Conservation (phyloP, 2,329 filamentous ascomycete species). For the Tricladium varicosporioides region DNA sequence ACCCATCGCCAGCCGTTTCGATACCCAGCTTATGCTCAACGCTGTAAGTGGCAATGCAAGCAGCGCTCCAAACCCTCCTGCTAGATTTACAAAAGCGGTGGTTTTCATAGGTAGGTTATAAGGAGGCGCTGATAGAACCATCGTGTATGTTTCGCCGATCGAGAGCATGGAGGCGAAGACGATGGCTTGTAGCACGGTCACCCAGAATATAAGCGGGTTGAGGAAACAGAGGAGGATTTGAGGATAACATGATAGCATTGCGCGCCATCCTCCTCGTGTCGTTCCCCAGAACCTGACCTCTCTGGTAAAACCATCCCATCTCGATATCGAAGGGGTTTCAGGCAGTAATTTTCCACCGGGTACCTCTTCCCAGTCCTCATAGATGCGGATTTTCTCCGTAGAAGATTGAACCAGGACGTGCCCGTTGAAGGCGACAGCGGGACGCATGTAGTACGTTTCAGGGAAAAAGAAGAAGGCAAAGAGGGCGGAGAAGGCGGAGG, state of each 20-base stretch:
- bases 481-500: background rate
- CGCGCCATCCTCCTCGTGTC: slow-evolving; percentile 11
- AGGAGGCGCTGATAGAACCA: background rate
- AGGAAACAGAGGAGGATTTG: slow-evolving; percentile 12
- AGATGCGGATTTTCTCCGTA: slow-evolving; percentile 17
- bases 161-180: slow-evolving; percentile 4
- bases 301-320: background rate
- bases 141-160: slow-evolving; percentile 1
- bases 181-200: slow-evolving; percentile 1
- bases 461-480: slow-evolving; percentile 12
- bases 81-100: slow-evolving; percentile 4
- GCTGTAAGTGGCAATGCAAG: slow-evolving; percentile 1
- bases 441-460: slow-evolving; percentile 17
- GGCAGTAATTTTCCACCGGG: slow-evolving; percentile 15
- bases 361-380: slow-evolving; percentile 16
- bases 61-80: background rate
- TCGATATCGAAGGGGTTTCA: background rate
- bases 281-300: slow-evolving; percentile 10
- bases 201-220: slow-evolving; percentile 10
- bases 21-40: slow-evolving; percentile 1
- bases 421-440: slow-evolving; percentile 17
- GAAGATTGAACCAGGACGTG: slow-evolving; percentile 12
- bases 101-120: slow-evolving; percentile 4
- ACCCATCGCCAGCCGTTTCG: slow-evolving; percentile 1
- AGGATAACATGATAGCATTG: slow-evolving; percentile 12